phyloP scores from a whole-genome alignment of 768 basidiomycete genomes.

The Paxillus ammoniavirescens region DNA sequence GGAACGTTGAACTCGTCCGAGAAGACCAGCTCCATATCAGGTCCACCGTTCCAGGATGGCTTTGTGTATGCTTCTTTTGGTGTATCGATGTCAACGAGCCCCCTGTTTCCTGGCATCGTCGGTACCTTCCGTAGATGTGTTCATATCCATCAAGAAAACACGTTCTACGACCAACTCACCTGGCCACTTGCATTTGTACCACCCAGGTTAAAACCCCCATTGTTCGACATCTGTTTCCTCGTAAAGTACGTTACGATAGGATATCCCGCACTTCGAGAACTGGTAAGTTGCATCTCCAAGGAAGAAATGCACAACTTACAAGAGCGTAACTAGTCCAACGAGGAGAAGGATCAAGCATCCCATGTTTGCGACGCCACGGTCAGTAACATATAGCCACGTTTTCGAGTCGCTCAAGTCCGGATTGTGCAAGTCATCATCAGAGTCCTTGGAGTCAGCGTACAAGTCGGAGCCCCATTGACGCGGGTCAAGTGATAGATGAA shows the following conservation, averaged over 20 bases:
- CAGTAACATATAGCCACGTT: conserved; percentile 44
- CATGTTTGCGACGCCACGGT: conserved; percentile 67
- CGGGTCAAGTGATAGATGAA: conserved; percentile 64
- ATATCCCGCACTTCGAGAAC: conserved; percentile 39
- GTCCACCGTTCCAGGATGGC: conserved; percentile 57
- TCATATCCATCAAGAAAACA: background rate
- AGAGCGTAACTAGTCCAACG: conserved; percentile 47
- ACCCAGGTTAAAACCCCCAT: conserved; percentile 57
- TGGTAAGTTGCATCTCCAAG: background rate
- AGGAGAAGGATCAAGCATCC: conserved; percentile 65
- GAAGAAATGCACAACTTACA: conserved; percentile 43
- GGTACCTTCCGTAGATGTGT: conserved; percentile 44
- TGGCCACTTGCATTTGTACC: conserved; percentile 78
- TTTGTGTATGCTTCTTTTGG: conserved; percentile 55
- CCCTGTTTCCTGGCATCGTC: conserved; percentile 50
- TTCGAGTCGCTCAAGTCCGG: conserved; percentile 43
- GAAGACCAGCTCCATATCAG: conserved; percentile 59
- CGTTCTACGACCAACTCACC: conserved; percentile 31
- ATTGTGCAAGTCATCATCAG: conserved; percentile 74
- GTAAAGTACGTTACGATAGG: conserved; percentile 42
- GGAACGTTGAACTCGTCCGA: conserved; percentile 80
- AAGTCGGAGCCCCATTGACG: conserved; percentile 63
- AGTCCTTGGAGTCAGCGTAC: conserved; percentile 52
- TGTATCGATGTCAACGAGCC: conserved; percentile 58
- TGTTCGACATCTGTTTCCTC: conserved; percentile 24